Evolutionary conservation across 2,329 filamentous ascomycete species (phyloP).

Genomic region (Diaporthe longicolla): DNA sequence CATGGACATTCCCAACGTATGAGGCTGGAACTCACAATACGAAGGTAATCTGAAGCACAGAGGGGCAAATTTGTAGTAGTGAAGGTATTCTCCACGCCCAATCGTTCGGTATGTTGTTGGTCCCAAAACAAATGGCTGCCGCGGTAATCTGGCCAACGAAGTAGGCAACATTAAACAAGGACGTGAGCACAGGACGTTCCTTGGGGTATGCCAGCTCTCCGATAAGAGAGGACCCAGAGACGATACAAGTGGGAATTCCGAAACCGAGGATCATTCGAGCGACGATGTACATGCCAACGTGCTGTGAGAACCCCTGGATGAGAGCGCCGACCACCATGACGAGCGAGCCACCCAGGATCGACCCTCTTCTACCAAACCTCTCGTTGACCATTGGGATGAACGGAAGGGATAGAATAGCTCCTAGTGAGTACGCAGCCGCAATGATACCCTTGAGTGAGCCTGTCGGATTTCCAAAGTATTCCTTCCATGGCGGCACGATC

Average conservation of each 20-base stretch:
- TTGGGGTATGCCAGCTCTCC: slow-evolving; percentile 74
- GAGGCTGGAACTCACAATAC: slow-evolving; percentile 52
- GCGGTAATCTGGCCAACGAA: slow-evolving; percentile 67
- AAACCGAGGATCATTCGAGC: slow-evolving; percentile 72
- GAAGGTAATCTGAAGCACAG: slow-evolving; percentile 55
- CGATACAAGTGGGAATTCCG: slow-evolving; percentile 73
- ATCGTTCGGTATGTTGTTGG: slow-evolving; percentile 53
- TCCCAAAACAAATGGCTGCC: slow-evolving; percentile 64
- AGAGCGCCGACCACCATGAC: slow-evolving; percentile 69
- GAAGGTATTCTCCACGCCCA: slow-evolving; percentile 58
- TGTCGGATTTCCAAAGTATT: slow-evolving; percentile 61
- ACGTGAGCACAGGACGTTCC: slow-evolving; percentile 71
- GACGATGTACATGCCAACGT: slow-evolving; percentile 71
- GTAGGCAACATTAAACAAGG: slow-evolving; percentile 71
- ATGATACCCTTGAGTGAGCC: slow-evolving; percentile 67
- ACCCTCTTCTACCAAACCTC: slow-evolving; percentile 67
- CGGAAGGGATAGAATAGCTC: slow-evolving; percentile 70
- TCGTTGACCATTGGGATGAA: slow-evolving; percentile 71
- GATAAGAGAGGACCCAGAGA: slow-evolving; percentile 70
- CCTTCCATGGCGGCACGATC: slow-evolving; percentile 54
- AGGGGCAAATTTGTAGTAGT: slow-evolving; percentile 59
- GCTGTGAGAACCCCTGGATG: slow-evolving; percentile 66
- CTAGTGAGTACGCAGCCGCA: slow-evolving; percentile 71
- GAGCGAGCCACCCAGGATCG: slow-evolving; percentile 68
- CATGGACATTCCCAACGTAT: too few relatives aligned